Evolutionary conservation across 2,329 filamentous ascomycete genomes (phyloP).

Genomic region (Phoma sp.): DNA sequence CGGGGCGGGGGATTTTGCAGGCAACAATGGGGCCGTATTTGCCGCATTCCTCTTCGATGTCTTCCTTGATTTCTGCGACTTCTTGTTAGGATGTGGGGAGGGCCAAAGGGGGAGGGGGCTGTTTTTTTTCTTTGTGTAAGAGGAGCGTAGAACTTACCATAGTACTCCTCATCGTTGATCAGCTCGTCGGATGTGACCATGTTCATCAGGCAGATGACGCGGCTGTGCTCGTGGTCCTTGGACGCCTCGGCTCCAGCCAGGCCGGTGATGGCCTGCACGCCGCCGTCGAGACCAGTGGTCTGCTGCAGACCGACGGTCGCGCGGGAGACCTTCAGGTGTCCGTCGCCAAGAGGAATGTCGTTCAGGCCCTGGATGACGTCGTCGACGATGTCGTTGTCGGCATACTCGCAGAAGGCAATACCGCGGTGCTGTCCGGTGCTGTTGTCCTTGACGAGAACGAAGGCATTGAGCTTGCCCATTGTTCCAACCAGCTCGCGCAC

Average conservation of each 20-base stretch:
- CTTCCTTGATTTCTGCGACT: conserved; percentile 88
- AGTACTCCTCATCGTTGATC: conserved; percentile 91
- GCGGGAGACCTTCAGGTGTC: conserved; percentile 81
- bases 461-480: conserved; percentile 92
- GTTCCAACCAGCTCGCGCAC: conserved; percentile 87
- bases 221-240: conserved; percentile 74
- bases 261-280: conserved; percentile 97
- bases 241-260: conserved; percentile 86
- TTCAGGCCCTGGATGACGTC: conserved; percentile 90
- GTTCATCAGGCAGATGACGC: conserved; percentile 91
- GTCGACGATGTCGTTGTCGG: conserved; percentile 76
- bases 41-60: conserved; percentile 88
- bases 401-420: conserved; percentile 95
- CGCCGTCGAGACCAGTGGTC: conserved; percentile 88
- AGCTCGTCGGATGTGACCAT: conserved; percentile 98
- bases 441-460: conserved; percentile 85
- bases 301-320: conserved; percentile 96
- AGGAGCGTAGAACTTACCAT: conserved; percentile 65
- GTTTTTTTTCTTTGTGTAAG: no score
- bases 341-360: conserved; percentile 90
- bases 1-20: conserved; percentile 91
- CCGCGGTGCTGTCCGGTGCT: conserved; percentile 87
- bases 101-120: neutral
- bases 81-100: conserved; percentile 4
- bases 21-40: conserved; percentile 87